A percentile compares a stretch with the other conserved stretches of the same genome.
Conservation (phyloP, 306 rosid genomes). For the Mimosa pudica region DNA sequence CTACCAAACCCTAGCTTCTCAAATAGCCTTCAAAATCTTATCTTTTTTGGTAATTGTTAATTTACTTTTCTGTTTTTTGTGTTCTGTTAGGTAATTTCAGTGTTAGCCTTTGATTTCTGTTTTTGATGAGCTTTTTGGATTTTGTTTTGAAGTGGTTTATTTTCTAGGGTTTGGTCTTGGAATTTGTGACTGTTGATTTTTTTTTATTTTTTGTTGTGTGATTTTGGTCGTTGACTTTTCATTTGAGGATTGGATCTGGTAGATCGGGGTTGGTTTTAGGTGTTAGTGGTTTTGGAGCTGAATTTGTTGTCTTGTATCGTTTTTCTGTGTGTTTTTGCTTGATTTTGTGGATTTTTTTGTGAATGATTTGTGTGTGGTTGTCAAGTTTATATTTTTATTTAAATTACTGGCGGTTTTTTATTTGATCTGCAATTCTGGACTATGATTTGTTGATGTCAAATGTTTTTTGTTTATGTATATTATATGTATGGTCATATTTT, state of each 20-base stretch:
- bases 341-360: neutral
- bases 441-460: neutral
- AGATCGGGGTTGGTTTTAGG: neutral
- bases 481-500: neutral
- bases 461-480: neutral
- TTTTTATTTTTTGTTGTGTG: too few relatives aligned
- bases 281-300: neutral
- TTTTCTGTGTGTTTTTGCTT: neutral
- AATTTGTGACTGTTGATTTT: neutral
- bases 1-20: neutral
- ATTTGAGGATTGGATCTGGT: neutral
- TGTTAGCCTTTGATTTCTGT: neutral
- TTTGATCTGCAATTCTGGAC: neutral
- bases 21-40: neutral
- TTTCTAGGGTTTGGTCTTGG: constrained; percentile 15
- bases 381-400: neutral
- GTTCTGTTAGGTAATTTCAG: neutral
- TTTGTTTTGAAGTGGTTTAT: neutral
- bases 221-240: constrained; percentile 12
- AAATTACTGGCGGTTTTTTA: neutral
- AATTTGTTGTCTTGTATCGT: neutral
- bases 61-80: neutral
- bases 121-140: neutral
- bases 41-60: neutral
- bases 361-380: neutral